Evolutionary conservation across 139 green algal genomes (phyloP).

Genomic region (Desmodesmus armatus): DNA sequence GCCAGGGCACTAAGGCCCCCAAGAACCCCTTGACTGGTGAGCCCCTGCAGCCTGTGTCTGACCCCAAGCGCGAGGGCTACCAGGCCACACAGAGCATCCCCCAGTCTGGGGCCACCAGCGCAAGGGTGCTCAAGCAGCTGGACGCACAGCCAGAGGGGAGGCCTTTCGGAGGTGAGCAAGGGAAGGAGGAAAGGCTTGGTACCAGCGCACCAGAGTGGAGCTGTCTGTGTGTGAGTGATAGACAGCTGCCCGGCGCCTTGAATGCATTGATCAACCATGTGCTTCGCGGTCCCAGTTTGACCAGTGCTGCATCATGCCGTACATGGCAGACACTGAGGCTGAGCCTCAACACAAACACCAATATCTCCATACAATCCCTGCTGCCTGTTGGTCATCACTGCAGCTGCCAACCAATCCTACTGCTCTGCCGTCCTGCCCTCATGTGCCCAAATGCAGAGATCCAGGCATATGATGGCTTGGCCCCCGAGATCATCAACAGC

Average conservation of each 20-base stretch:
- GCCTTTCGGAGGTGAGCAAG: slow-evolving; percentile 5
- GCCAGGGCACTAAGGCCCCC: background rate
- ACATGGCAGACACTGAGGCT: background rate
- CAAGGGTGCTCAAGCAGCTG: background rate
- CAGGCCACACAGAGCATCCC: background rate
- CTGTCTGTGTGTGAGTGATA: background rate
- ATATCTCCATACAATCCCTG: background rate
- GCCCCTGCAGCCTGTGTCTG: background rate
- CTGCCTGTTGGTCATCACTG: too few relatives aligned
- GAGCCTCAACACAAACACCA: background rate
- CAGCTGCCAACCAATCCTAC: too few relatives aligned
- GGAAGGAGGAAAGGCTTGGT: background rate
- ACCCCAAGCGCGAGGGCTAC: background rate
- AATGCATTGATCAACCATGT: background rate
- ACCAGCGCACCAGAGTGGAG: background rate
- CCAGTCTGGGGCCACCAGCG: background rate
- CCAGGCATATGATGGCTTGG: slow-evolving; percentile 54
- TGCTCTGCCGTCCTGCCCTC: background rate
- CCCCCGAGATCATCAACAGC: slow-evolving; percentile 33
- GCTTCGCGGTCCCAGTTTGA: background rate
- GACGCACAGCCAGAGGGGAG: background rate
- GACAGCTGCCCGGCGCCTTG: background rate
- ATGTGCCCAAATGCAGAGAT: slow-evolving; percentile 31
- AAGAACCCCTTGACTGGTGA: background rate
- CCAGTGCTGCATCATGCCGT: background rate